These are phyloP conservation scores for Colletotrichum zoysiae DNA, from an alignment of 2,329 filamentous ascomycete species.

Conservation along the genomic window DNA sequence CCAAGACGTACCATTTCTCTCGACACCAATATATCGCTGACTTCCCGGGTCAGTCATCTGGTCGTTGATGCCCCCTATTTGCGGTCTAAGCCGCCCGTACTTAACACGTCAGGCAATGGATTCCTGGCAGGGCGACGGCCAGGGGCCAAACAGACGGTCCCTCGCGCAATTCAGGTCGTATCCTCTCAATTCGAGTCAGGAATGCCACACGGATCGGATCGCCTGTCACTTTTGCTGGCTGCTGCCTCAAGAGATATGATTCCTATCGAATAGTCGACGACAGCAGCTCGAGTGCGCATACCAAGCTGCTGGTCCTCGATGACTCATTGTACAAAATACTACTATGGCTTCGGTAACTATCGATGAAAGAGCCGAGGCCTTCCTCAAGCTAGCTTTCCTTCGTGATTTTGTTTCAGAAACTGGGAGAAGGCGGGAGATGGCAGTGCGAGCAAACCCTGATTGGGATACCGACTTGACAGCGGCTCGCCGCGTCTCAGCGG, in stretches of 20 bases:
- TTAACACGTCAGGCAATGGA: not conserved
- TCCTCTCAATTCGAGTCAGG: not conserved
- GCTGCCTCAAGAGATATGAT: not conserved
- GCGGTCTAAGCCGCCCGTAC: not conserved
- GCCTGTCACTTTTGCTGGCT: not conserved
- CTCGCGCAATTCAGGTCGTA: constrained; percentile 8
- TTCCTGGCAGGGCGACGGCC: constrained; percentile 6
- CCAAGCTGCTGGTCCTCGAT: not conserved
- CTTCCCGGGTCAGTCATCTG: constrained; percentile 6
- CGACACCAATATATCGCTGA: constrained; percentile 29
- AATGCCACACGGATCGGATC: not conserved
- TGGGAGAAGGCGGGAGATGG: constrained; percentile 1
- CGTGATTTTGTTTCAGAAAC: not conserved
- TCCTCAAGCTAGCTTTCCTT: not conserved
- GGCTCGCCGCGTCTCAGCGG: constrained; percentile 30
- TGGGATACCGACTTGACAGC: constrained; percentile 29
- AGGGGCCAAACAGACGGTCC: constrained; percentile 13
- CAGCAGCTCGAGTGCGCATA: not conserved
- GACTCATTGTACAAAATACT: not conserved
- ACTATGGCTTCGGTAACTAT: not conserved
- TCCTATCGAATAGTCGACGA: not conserved
- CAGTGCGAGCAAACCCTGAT: constrained; percentile 8
- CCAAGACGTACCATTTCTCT: not conserved
- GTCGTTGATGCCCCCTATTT: not conserved
- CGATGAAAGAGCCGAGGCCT: not conserved